Evolutionary conservation across 1,139 yeast species (phyloP), one percentile per base, ranked within the genome.

Genomic region (Dujonia santamariae): DNA sequence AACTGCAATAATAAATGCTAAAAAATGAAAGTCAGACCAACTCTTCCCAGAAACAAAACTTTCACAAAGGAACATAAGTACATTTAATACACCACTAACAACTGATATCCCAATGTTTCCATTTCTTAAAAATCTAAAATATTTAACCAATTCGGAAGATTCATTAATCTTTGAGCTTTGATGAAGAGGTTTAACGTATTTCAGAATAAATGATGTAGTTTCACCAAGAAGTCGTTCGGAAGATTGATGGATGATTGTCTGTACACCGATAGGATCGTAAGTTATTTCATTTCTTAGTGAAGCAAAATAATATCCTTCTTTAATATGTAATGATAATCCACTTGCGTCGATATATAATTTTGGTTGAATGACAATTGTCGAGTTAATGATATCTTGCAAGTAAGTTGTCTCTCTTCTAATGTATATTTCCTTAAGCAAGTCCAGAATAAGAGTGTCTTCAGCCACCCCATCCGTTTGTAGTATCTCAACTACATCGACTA

Each of bases 351-450:
- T 35, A 4, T 26, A 25, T 4, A 58, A 25, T 3, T 22, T 21
- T 2, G 62, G 61, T 14, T 40, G 37, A 6, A 52, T 41, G 5
- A 46, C 37, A 11, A 59, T 47, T 1, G 61, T 52, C 2, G 46
- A 36, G 11, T 41, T 35, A 7, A 42, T 41, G n/a, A 41, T 33
- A 18, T 43, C 35, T 0, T 40, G 21, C n/a, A 52, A 30, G 35
- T 59, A 59, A 7, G 26, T 34, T 2, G 39, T 37, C 37, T 55
- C 57, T 35, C 50, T 47, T 26, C 61, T 42, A 15, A 49, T 19
- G 34, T 59, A 59, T 5, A 47, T 40, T 23, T 48, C 52, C 30
- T 43, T 42, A 15, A 59, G 21, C 5, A 18, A 9, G 8, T 27
- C 21, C 11, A 15, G 13, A 6, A 23, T 23, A 14, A 17, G 4